These are phyloP conservation scores for Taiwanofungus camphoratus DNA, from an alignment of 1,284 basidiomycete species.

Conservation along the genomic window DNA sequence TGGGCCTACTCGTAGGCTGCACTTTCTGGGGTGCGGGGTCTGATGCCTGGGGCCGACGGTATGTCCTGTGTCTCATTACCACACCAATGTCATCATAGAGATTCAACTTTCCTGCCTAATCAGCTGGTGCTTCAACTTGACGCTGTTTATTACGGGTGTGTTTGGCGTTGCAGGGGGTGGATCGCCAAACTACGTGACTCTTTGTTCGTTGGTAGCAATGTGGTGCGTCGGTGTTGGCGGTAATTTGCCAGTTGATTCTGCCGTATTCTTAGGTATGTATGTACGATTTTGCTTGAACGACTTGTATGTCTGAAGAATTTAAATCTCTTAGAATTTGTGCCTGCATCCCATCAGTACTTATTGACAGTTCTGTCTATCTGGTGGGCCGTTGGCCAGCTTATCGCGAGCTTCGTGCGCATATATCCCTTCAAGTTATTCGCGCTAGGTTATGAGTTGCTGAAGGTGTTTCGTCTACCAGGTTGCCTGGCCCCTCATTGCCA, in stretches of 20 bases:
- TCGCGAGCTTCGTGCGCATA: slow-evolving; percentile 47
- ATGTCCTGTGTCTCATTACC: slow-evolving; percentile 10
- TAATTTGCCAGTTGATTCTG: slow-evolving; percentile 73
- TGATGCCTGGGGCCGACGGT: slow-evolving; percentile 60
- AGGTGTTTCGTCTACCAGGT: slow-evolving; percentile 36
- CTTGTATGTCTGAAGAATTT: no score
- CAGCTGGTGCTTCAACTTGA: slow-evolving; percentile 71
- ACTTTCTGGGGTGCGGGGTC: slow-evolving; percentile 56
- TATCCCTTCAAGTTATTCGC: no score
- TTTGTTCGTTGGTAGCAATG: slow-evolving; percentile 49
- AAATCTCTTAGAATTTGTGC: slow-evolving; percentile 51
- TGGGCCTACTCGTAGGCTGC: slow-evolving; percentile 63
- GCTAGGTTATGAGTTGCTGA: no score
- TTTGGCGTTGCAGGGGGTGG: slow-evolving; percentile 61
- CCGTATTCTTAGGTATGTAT: slow-evolving; percentile 64
- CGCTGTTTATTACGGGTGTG: slow-evolving; percentile 62
- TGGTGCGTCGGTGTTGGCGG: slow-evolving; percentile 65
- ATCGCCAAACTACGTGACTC: slow-evolving; percentile 45
- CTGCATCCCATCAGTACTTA: slow-evolving; percentile 56
- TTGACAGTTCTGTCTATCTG: slow-evolving; percentile 59
- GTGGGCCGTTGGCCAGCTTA: slow-evolving; percentile 60
- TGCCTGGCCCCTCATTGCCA: slow-evolving; percentile 59
- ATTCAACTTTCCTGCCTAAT: slow-evolving; percentile 3
- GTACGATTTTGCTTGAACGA: no score
- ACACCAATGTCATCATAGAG: no score